A percentile compares a stretch with the other conserved stretches of the same genome.
phyloP scores from a whole-genome alignment of 345 rosid species.

The Hibiscus tridactylites region DNA sequence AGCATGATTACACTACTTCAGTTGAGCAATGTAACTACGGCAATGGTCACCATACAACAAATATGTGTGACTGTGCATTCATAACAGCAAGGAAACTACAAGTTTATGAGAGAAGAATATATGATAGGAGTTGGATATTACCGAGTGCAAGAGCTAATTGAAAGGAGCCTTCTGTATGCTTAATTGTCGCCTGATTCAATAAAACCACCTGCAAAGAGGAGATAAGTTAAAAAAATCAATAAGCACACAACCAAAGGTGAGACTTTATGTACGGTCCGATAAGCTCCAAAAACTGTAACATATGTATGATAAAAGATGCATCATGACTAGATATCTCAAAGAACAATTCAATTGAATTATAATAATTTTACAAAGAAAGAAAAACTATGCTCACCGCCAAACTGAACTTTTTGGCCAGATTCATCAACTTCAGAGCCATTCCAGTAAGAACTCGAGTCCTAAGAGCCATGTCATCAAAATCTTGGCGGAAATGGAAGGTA shows the following conservation, averaged over 20 bases:
- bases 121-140: conserved; percentile 17
- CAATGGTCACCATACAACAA: not conserved
- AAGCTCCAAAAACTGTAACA: not conserved
- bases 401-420: conserved; percentile 68
- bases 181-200: conserved; percentile 85
- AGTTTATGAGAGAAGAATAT: not conserved
- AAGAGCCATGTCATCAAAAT: conserved; percentile 75
- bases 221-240: not conserved
- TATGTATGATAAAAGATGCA: not conserved
- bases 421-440: conserved; percentile 84
- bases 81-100: not conserved
- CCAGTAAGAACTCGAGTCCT: conserved; percentile 73
- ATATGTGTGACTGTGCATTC: not conserved
- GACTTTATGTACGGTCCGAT: not conserved
- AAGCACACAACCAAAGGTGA: not conserved
- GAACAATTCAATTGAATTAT: not conserved
- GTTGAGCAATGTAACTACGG: not conserved
- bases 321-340: not conserved
- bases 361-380: not conserved
- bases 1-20: conserved; percentile 1
- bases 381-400: conserved; percentile 53
- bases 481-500: conserved; percentile 96
- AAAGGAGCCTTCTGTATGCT: conserved; percentile 64
- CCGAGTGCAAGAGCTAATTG: conserved; percentile 87
- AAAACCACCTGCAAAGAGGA: conserved; percentile 60